A percentile compares a stretch with the other conserved stretches of the same genome.
These are phyloP conservation scores for Cyamopsis tetragonoloba DNA, from an alignment of 306 rosid species.

Conservation along the genomic window DNA sequence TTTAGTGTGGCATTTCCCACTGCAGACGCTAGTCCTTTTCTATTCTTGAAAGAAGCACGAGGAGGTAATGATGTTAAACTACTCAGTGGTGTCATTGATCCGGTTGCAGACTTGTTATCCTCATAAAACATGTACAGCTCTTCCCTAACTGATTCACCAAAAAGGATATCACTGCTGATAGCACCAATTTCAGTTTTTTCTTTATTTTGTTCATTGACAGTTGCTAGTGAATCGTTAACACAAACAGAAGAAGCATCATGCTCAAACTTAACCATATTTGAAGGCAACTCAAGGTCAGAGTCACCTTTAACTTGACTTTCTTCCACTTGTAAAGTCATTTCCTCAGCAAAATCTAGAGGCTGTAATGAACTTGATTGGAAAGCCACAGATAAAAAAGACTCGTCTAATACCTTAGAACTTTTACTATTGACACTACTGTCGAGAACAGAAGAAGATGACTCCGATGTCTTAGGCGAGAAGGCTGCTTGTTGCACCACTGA, in stretches of 20 bases:
- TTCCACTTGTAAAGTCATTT: constrained; percentile 46
- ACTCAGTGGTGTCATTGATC: constrained; percentile 34
- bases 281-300: constrained; percentile 43
- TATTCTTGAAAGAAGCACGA: constrained; percentile 32
- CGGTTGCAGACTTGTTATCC: constrained; percentile 29
- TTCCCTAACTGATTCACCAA: constrained; percentile 59
- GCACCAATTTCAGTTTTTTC: constrained; percentile 36
- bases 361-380: constrained; percentile 47
- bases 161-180: constrained; percentile 25
- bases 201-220: constrained; percentile 25
- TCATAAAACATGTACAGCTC: constrained; percentile 80
- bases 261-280: constrained; percentile 23
- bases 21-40: constrained; percentile 35
- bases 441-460: constrained; percentile 42
- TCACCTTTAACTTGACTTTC: constrained; percentile 41
- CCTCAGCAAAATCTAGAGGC: constrained; percentile 45
- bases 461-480: constrained; percentile 21
- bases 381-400: constrained; percentile 37
- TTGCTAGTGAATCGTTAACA: constrained; percentile 24
- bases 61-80: constrained; percentile 40
- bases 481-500: constrained; percentile 43
- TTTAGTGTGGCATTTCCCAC: constrained; percentile 25
- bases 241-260: constrained; percentile 28
- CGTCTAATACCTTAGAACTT: constrained; percentile 27
- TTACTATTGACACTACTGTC: constrained; percentile 27